phyloP scores from a whole-genome alignment of 139 green algal species.

The Micractinium sp. region DNA sequence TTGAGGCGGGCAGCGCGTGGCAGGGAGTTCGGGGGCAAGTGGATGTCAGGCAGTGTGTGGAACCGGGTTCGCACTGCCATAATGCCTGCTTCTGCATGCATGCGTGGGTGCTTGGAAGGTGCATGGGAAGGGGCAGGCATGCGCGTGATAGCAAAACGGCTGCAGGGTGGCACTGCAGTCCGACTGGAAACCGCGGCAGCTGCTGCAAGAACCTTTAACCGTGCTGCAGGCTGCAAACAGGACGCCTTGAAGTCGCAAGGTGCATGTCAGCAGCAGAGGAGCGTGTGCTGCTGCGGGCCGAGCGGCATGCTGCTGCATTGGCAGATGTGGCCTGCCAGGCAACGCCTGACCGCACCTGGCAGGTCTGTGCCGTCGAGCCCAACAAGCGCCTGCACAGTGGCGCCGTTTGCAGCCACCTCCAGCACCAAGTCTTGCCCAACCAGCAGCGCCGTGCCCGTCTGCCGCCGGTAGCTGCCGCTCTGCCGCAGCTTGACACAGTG shows the following conservation, averaged over 20 bases:
- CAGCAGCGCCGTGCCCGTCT: conserved; percentile 54
- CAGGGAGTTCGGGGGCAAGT: background rate
- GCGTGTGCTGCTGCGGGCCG: background rate
- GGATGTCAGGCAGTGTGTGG: too few relatives aligned
- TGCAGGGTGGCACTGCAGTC: background rate
- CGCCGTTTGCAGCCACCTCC: conserved; percentile 50
- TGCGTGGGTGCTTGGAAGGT: background rate
- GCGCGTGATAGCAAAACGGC: too few relatives aligned
- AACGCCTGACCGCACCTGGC: background rate
- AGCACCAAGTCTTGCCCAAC: conserved; percentile 49
- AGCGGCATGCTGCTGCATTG: background rate
- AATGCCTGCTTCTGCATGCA: background rate
- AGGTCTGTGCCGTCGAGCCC: background rate
- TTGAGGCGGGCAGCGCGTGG: background rate
- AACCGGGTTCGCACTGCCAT: too few relatives aligned
- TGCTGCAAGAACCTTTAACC: background rate
- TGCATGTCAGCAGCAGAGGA: background rate
- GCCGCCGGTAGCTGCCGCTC: conserved; percentile 51
- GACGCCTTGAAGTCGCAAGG: too few relatives aligned
- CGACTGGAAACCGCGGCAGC: background rate
- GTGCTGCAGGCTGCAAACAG: background rate
- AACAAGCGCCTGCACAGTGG: conserved; percentile 23
- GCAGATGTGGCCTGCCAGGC: background rate
- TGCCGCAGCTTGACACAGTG: conserved; percentile 73
- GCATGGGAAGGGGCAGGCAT: background rate